These are phyloP conservation scores for Phytopythium aichiense DNA, from an alignment of 352 stramenopile species.

Conservation along the genomic window DNA sequence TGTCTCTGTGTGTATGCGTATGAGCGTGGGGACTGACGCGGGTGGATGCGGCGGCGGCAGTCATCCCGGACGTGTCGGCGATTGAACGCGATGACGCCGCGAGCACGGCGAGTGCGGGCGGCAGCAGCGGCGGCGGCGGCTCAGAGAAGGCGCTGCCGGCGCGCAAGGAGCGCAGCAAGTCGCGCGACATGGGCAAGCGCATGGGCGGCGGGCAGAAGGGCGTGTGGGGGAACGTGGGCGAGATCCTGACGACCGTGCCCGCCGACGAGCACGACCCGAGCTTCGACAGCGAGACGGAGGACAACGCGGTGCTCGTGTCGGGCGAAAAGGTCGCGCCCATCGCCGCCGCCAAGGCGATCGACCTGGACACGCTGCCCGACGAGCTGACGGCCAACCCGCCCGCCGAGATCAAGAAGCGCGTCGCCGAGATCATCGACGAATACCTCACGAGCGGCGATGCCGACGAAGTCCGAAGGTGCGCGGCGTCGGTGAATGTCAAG, in stretches of 20 bases:
- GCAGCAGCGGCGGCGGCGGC: constrained; percentile 15
- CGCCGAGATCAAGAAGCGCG: constrained; percentile 87
- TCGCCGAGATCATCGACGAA: constrained; percentile 87
- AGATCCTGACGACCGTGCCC: constrained; percentile 59
- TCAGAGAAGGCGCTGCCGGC: constrained; percentile 51
- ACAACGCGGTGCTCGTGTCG: constrained; percentile 86
- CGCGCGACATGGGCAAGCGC: constrained; percentile 78
- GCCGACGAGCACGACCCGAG: constrained; percentile 91
- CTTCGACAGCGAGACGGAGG: constrained; percentile 90
- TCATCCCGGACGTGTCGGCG: constrained; percentile 5
- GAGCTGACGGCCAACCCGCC: constrained; percentile 71
- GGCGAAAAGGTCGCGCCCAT: constrained; percentile 30
- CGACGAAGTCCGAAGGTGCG: constrained; percentile 83
- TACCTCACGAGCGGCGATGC: constrained; percentile 87
- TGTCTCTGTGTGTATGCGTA: background rate
- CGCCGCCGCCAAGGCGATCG: constrained; percentile 38
- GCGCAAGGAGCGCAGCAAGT: constrained; percentile 84
- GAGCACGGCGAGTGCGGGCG: constrained; percentile 12
- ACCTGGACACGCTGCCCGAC: constrained; percentile 61
- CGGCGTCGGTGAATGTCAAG: background rate
- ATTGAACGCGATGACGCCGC: background rate
- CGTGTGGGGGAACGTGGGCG: constrained; percentile 72
- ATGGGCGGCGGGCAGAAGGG: constrained; percentile 87
- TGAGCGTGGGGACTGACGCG: background rate
- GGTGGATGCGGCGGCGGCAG: background rate